Evolutionary conservation across 2,329 filamentous ascomycete genomes (phyloP).

Genomic region (Orbilia brochopaga): DNA sequence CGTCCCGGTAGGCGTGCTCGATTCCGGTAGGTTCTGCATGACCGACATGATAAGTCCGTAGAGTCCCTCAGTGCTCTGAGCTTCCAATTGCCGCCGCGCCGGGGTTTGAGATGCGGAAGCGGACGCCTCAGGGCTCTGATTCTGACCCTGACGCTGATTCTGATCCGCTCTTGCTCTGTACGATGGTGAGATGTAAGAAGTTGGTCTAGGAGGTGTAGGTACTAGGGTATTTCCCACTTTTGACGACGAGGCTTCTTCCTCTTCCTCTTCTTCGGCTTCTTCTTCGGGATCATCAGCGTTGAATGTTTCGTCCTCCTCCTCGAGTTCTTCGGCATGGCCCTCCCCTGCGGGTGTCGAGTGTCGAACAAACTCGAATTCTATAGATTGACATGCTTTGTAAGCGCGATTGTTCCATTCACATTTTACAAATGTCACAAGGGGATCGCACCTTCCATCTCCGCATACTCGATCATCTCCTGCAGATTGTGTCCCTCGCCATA

Average conservation of each 20-base stretch:
- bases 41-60: slow-evolving; percentile 6
- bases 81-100: too few relatives aligned
- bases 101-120: not conserved
- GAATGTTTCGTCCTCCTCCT: slow-evolving; percentile 11
- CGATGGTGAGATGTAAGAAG: slow-evolving; percentile 33
- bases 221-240: slow-evolving; percentile 43
- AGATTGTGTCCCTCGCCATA: slow-evolving; percentile 6
- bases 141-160: not conserved
- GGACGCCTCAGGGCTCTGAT: slow-evolving; percentile 9
- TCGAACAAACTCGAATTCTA: slow-evolving; percentile 22
- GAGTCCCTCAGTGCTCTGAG: slow-evolving; percentile 1
- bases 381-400: slow-evolving; percentile 6
- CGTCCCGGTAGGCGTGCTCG: too few relatives aligned
- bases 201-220: slow-evolving; percentile 13
- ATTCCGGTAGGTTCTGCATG: too few relatives aligned
- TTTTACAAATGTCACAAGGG: slow-evolving; percentile 2
- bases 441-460: slow-evolving; percentile 38
- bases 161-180: slow-evolving; percentile 26
- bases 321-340: not conserved
- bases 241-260: slow-evolving; percentile 7
- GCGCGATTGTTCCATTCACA: not conserved
- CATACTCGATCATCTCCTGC: slow-evolving; percentile 20
- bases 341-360: slow-evolving; percentile 2
- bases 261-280: not conserved
- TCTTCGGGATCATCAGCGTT: slow-evolving; percentile 4